Evolutionary conservation across 148 eudicot genomes (phyloP), one percentile per base, ranked within the genome.

Genomic region (Gaultheria prostrata): DNA sequence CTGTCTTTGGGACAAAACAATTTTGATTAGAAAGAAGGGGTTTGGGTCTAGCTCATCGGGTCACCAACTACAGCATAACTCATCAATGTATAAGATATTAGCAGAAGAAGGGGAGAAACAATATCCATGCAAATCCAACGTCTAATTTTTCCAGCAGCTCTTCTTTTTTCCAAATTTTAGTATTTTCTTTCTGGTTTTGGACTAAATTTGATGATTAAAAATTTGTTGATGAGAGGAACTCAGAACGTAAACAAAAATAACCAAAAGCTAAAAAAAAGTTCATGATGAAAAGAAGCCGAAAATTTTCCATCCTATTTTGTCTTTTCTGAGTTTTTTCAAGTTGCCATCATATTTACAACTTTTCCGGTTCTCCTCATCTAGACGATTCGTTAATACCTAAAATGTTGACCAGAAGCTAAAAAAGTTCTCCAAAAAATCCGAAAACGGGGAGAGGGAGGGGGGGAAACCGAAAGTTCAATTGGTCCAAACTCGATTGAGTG

Each of bases 1-100:
- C 91, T 89, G 56, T 82, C 87, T 89, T 80, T 76, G 24, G 69
- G 15, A 24, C 71, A 48, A 67, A 82, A 80, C 11, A 76, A 30
- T 10, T 20, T 35, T 30, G 17, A 33, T 82, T 63, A 82, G 79
- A 70, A 56, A 26, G 14, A 67, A 56, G 80, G 71, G 45, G n/a
- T 43, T 63, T 26, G 35, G n/a, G n/a, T 77, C 76, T 28, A 80
- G 24, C 69, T 48, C 85, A 63, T 21, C 54, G 18, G 73, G 30
- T 48, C 33, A 63, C 80, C 81, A 65, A 77, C 75, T 32, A 83
- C 3, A 20, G 76, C 63, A 63, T 21, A 18, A 46, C 35, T 21
- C 39, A 61, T 80, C 73, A 39, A 43, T 3, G 51, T 39, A 43
- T 61, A 10, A 46, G n/a, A 80, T 77, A 77, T 26, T 51, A 8